Conservation (phyloP, 306 rosid species). For the Sindora glabra region DNA sequence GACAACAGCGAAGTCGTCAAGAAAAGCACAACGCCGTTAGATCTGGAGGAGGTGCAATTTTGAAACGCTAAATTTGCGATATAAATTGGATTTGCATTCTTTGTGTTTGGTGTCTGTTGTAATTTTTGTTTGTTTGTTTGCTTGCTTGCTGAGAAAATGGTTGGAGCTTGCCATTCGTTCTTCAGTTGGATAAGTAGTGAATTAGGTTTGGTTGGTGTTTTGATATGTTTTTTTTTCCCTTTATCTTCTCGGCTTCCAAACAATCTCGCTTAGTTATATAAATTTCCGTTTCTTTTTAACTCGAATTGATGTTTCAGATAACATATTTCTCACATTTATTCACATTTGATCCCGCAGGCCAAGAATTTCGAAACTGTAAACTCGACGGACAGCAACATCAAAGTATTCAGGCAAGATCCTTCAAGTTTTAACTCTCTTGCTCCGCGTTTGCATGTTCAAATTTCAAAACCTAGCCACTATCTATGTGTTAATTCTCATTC, state of each 20-base stretch:
- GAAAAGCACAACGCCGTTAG: conserved; percentile 21
- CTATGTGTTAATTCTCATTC: neutral
- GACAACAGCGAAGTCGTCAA: conserved; percentile 19
- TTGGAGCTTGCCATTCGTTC: no score
- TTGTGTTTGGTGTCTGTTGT: neutral
- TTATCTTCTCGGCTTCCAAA: conserved; percentile 19
- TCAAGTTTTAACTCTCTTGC: conserved; percentile 12
- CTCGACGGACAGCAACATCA: conserved; percentile 25
- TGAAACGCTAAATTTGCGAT: conserved; percentile 1
- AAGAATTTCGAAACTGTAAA: conserved; percentile 50
- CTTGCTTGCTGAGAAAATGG: no score
- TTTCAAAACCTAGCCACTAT: neutral
- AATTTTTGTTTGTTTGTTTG: neutral
- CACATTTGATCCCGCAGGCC: conserved; percentile 29
- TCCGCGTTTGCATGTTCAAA: neutral
- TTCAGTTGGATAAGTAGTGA: no score
- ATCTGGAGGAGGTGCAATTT: conserved; percentile 60
- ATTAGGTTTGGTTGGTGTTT: no score
- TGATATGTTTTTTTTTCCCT: conserved; percentile 3
- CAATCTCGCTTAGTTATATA: neutral
- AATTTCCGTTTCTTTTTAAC: neutral
- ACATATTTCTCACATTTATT: conserved; percentile 7
- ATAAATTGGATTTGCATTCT: neutral
- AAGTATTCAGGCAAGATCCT: conserved; percentile 42
- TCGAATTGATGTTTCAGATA: neutral